Evolutionary conservation across 331 rosid genomes (phyloP).

Genomic region (Pyracantha coccinea): DNA sequence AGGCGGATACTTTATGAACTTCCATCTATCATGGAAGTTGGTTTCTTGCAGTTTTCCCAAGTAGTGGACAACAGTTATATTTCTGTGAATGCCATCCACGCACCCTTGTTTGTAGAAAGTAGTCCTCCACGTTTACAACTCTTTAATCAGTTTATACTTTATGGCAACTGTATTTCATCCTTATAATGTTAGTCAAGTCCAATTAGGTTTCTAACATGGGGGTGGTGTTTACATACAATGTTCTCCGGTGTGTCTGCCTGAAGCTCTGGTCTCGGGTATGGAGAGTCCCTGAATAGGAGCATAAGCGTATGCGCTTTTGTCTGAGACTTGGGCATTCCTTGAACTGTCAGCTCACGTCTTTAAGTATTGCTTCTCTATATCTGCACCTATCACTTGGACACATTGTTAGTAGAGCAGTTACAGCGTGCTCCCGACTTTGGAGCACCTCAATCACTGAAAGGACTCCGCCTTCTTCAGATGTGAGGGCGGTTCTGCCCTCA

Average conservation of each 20-base stretch:
- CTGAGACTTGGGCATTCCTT: conserved; percentile 72
- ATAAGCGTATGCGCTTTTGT: conserved; percentile 54
- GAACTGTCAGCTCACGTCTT: conserved; percentile 87
- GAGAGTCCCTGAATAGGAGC: conserved; percentile 63
- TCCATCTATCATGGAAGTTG: too few relatives aligned
- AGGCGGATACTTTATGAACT: too few relatives aligned
- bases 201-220: too few relatives aligned
- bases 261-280: conserved; percentile 57
- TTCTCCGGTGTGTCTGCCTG: conserved; percentile 86
- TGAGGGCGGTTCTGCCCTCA: conserved; percentile 65
- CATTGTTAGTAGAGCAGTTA: conserved; percentile 82
- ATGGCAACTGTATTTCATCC: too few relatives aligned
- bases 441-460: conserved; percentile 85
- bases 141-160: too few relatives aligned
- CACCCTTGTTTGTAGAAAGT: too few relatives aligned
- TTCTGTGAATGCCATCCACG: too few relatives aligned
- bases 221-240: too few relatives aligned
- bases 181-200: too few relatives aligned
- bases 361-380: conserved; percentile 70
- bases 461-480: conserved; percentile 81
- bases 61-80: too few relatives aligned
- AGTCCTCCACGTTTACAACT: too few relatives aligned
- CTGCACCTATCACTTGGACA: conserved; percentile 73
- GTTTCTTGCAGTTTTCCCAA: too few relatives aligned
- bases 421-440: conserved; percentile 82